Conservation (phyloP, 352 stramenopile genomes). For the Phytophthora citrophthora region DNA sequence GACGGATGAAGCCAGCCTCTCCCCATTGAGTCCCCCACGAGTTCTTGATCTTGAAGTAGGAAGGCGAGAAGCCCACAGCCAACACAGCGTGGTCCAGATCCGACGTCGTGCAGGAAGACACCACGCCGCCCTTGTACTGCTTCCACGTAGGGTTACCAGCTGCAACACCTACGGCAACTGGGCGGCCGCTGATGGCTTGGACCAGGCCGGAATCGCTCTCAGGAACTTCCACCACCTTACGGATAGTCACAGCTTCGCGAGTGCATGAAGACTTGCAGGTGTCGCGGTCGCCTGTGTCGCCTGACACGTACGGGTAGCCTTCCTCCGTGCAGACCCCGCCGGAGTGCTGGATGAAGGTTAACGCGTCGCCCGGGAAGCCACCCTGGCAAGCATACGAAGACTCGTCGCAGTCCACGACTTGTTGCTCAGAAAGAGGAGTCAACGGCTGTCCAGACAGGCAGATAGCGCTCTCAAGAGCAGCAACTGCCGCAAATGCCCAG, state of each 20-base stretch:
- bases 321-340: constrained; percentile 82
- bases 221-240: constrained; percentile 60
- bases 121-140: constrained; percentile 96
- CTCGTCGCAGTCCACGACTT: constrained; percentile 92
- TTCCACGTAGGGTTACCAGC: constrained; percentile 96
- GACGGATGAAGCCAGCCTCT: constrained; percentile 93
- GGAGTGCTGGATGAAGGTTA: constrained; percentile 86
- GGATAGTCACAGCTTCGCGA: constrained; percentile 38
- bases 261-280: constrained; percentile 50
- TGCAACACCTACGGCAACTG: constrained; percentile 95
- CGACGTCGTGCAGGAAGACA: constrained; percentile 78
- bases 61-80: constrained; percentile 93
- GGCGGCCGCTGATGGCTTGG: constrained; percentile 88
- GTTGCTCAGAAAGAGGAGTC: constrained; percentile 91
- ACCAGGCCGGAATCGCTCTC: constrained; percentile 85
- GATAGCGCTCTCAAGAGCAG: constrained; percentile 91
- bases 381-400: constrained; percentile 90
- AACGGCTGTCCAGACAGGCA: constrained; percentile 80
- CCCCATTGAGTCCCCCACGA: constrained; percentile 96
- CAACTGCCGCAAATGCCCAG: constrained; percentile 96
- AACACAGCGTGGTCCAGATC: constrained; percentile 98
- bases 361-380: constrained; percentile 87
- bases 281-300: constrained; percentile 34
- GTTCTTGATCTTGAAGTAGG: constrained; percentile 98
- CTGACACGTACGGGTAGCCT: constrained; percentile 86